A percentile compares a stretch with the other conserved stretches of the same genome.
These are phyloP conservation scores for Amesomyces nigricolor DNA, from an alignment of 2,329 filamentous ascomycete species.

Conservation along the genomic window DNA sequence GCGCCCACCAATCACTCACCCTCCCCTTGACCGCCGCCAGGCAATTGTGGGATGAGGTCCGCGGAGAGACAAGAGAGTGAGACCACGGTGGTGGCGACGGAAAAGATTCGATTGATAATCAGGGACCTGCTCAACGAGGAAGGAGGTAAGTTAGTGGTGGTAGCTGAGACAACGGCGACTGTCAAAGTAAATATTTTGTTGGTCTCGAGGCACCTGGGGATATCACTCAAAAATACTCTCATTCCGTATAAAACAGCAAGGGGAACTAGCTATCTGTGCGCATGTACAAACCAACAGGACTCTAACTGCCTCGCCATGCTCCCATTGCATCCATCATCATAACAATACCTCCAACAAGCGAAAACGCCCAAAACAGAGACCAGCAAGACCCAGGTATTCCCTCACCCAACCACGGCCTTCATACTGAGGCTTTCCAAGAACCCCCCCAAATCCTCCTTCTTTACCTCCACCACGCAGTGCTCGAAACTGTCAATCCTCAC, in stretches of 20 bases:
- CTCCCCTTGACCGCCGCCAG: no score
- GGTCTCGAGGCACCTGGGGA: neutral
- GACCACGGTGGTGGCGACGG: no score
- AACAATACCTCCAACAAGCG: neutral
- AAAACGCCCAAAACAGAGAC: slow-evolving; percentile 1
- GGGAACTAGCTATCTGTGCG: neutral
- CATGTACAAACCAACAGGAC: neutral
- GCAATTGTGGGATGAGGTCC: neutral
- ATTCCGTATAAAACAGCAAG: neutral
- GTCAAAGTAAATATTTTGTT: neutral
- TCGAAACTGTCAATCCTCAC: slow-evolving; percentile 96
- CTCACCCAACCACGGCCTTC: slow-evolving; percentile 73
- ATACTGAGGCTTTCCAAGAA: slow-evolving; percentile 90
- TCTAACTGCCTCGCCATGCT: slow-evolving; percentile 1
- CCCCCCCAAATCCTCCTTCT: slow-evolving; percentile 84
- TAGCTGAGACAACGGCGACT: neutral
- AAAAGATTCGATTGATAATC: no score
- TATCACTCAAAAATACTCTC: neutral
- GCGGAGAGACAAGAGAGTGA: neutral
- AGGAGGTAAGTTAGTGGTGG: neutral
- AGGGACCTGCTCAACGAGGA: neutral
- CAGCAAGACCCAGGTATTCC: neutral
- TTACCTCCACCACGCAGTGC: slow-evolving; percentile 95
- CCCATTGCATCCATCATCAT: neutral
- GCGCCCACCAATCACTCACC: neutral